Base-by-base conservation (phyloP, 495 filamentous ascomycete genomes). In the Tricharina praecox region DNA sequence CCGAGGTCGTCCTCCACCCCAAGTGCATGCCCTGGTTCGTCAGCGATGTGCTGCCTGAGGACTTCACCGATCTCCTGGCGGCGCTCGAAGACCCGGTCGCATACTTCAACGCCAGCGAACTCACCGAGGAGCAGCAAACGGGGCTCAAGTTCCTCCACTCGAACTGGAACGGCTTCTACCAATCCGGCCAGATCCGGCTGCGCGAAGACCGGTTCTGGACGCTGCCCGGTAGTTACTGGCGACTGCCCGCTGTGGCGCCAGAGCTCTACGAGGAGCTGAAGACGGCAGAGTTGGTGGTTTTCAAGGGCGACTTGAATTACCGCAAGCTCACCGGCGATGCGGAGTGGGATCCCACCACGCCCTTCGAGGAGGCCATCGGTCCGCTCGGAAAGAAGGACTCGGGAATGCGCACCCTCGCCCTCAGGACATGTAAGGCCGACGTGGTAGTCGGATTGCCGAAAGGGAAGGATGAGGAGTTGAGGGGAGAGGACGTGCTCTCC, bases 11-110 rank as follows among this genome's bases (percentile, higher is more conserved):
- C n/a, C 73, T 97, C 5, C 85, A 93, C 60, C 84, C 90, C 3
- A 97, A 97, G 64, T 74, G 75, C 26, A 81, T 96, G 43, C 90
- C 90, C 0, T 97, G 90, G 90, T 97, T 96, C 54, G 90, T 97
- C 37, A 93, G 85, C 0, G 90, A 97, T 55, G 90, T 96, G 10
- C 63, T 93, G 9, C 84, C 86, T 0, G 70, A 64, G 20, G 90
- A 97, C 58, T 94, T 97, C 53, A 70, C 68, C 0, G 75, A 81
- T 44, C 71, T 97, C 3, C 73, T 96, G 18, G 74, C 71, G 42
- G 79, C 78, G 2, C 71, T 96, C n/a, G 71, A 75, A 3, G 69
- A 76, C 49, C 81, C 90, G 0, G 72, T 77, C 53, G 35, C 62
- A 3, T 94, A 94, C 67, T 95, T 86, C 62, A 67, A 72, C 40